Evolutionary conservation across 2,329 filamentous ascomycete genomes (phyloP).

Genomic region (Penicillium sclerotiorum): DNA sequence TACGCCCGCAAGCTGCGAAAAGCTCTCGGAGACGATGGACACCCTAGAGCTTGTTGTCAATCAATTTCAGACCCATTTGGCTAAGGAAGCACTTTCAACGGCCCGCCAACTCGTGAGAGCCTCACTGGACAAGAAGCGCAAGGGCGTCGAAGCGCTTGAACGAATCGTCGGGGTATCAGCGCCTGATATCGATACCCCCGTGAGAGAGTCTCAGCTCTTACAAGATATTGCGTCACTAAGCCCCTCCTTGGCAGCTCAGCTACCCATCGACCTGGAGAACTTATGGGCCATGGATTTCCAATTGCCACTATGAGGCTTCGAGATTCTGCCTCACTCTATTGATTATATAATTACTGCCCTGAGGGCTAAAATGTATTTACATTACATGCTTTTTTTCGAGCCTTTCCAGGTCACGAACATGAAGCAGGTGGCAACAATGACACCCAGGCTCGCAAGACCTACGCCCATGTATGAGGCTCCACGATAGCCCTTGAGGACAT

Average conservation of each 20-base stretch:
- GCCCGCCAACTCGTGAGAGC: constrained; percentile 18
- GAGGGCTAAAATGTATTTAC: background rate
- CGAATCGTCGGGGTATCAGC: constrained; percentile 9
- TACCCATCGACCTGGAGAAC: constrained; percentile 15
- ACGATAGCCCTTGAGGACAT: constrained; percentile 43
- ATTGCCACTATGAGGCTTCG: background rate
- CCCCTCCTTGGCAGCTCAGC: constrained; percentile 7
- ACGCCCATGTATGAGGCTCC: constrained; percentile 46
- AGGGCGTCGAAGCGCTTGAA: constrained; percentile 16
- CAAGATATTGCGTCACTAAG: constrained; percentile 7
- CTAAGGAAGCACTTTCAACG: constrained; percentile 17
- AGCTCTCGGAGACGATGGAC: constrained; percentile 41
- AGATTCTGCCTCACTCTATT: background rate
- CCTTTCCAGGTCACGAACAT: constrained; percentile 15
- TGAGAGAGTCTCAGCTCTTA: constrained; percentile 1
- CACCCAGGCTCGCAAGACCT: constrained; percentile 29
- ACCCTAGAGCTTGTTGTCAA: constrained; percentile 41
- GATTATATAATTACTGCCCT: background rate
- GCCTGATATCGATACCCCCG: background rate
- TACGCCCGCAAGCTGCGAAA: constrained; percentile 38
- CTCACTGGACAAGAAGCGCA: constrained; percentile 17
- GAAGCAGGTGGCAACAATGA: constrained; percentile 21
- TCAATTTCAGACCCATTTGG: constrained; percentile 31
- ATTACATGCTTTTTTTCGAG: constrained; percentile 6
- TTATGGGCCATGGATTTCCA: constrained; percentile 19